Base-by-base conservation (phyloP, 306 rosid genomes). In the Ormosia semicastrata region DNA sequence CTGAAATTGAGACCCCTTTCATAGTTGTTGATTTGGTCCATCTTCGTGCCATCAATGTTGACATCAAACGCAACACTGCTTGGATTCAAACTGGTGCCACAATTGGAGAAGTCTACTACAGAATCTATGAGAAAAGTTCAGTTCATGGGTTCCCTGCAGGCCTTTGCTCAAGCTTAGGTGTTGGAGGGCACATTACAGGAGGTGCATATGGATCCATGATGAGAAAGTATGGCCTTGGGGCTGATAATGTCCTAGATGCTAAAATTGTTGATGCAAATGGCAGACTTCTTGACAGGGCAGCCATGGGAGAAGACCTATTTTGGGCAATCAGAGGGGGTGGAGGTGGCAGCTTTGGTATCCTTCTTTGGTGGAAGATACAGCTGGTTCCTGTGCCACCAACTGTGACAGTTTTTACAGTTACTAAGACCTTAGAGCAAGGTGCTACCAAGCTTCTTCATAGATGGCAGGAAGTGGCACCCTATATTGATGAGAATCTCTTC, bases 281-380 rank as follows among this genome's bases (percentile, higher is more conserved):
- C 0, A 81, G 18, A 39, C 74, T 92, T 49, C 90, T 91, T 24
- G 87, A 92, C 13, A 80, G 95, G 53, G 24, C 5, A 36, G 59
- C 88, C 77, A 94, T 90, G 95, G 94, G 90, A n/a, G 95, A 93
- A 30, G 95, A 88, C 5, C 47, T 89, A 0, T 89, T 93, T 53
- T 92, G 93, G 97, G 93, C 97, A 0, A 91, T 92, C 5, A 84
- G 91, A 78, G 95, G 97, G 15, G 92, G 95, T 2, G 95, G 95
- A 1, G 93, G 90, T 14, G 93, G 85, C 6, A 89, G 92, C 82
- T 93, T 91, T 47, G 93, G 94, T 8, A 52, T 92, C 2, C 70
- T 89, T 46, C 84, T 90, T 29, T 75, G 88, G 52, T 94, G 94
- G 92, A 88, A 89, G 79, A 74, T 94, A n/a, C 89, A 85, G 41